Evolutionary conservation across 2,329 filamentous ascomycete species (phyloP).

Genomic region (Cordyceps farinosa): DNA sequence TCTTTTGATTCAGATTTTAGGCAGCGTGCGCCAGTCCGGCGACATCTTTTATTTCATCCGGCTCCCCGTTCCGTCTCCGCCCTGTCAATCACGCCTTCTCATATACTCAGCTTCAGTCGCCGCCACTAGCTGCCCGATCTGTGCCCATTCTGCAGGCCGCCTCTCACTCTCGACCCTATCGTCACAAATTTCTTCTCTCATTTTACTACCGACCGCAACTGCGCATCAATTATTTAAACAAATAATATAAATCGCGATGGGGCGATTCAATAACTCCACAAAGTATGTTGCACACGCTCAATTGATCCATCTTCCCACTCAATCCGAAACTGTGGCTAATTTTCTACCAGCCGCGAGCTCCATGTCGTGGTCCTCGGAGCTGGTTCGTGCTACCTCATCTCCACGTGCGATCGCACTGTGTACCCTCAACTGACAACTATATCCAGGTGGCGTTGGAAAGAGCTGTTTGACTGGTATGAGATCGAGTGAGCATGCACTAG

Average conservation of each 20-base stretch:
- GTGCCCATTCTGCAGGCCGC: neutral
- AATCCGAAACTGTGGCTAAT: slow-evolving; percentile 21
- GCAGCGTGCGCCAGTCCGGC: neutral
- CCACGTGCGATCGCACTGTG: slow-evolving; percentile 29
- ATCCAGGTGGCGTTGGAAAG: slow-evolving; percentile 79
- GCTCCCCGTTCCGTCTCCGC: slow-evolving; percentile 4
- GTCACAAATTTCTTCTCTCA: neutral
- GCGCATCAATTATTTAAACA: neutral
- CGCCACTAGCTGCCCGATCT: slow-evolving; percentile 13
- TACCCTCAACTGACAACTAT: slow-evolving; percentile 19
- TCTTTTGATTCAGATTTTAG: slow-evolving; percentile 11
- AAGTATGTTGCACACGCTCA: slow-evolving; percentile 2
- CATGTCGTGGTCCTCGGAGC: slow-evolving; percentile 79
- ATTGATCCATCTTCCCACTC: neutral
- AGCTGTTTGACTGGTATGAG: slow-evolving; percentile 83
- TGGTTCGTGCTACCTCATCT: slow-evolving; percentile 48
- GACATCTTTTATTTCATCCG: slow-evolving; percentile 1
- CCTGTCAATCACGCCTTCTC: slow-evolving; percentile 7
- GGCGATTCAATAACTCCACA: slow-evolving; percentile 17
- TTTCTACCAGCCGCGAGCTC: slow-evolving; percentile 62
- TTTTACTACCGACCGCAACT: neutral
- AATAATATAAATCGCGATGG: slow-evolving; percentile 1
- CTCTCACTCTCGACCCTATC: neutral
- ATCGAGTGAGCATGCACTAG: neutral
- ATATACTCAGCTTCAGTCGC: slow-evolving; percentile 11